Percentiles rank a stretch among this genome's conserved stretches.
These are phyloP conservation scores for Stygiomarasmius scandens DNA, from an alignment of 1,284 basidiomycete species.

Conservation along the genomic window DNA sequence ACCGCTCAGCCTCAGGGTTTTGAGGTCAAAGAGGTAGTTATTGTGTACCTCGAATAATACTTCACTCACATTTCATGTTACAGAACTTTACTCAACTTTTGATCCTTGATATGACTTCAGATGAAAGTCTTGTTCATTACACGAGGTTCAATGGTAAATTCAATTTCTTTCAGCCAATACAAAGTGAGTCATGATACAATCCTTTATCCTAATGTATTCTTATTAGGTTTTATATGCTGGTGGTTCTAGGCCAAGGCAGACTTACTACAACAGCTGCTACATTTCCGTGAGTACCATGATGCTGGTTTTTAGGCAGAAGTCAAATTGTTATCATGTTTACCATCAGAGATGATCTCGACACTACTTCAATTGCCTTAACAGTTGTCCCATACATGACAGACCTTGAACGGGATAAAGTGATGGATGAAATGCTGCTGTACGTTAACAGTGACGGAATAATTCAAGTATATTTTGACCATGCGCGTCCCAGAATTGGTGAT, in stretches of 20 bases:
- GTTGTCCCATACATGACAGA: conserved; percentile 24
- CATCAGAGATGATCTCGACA: conserved; percentile 46
- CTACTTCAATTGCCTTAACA: conserved; percentile 51
- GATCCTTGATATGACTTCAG: conserved; percentile 54
- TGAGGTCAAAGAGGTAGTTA: conserved; percentile 33
- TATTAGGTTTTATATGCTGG: no score
- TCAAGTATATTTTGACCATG: conserved; percentile 57
- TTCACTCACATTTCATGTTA: no score
- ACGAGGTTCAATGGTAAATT: conserved; percentile 40
- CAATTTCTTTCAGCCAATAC: no score
- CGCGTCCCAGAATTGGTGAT: conserved; percentile 45
- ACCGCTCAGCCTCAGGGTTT: conserved; percentile 42
- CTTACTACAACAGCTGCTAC: conserved; percentile 41
- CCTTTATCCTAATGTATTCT: no score
- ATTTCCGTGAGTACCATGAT: neutral
- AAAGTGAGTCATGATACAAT: no score
- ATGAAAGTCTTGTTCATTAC: conserved; percentile 24
- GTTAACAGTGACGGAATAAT: conserved; percentile 52
- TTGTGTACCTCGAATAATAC: no score
- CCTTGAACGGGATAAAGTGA: conserved; percentile 27
- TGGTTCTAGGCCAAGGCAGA: conserved; percentile 45
- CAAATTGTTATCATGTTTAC: neutral
- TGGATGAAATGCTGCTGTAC: conserved; percentile 57
- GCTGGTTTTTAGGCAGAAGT: neutral
- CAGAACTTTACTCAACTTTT: conserved; percentile 60